phyloP scores from a whole-genome alignment of 2,329 filamentous ascomycete species.

The Ustulina deusta region DNA sequence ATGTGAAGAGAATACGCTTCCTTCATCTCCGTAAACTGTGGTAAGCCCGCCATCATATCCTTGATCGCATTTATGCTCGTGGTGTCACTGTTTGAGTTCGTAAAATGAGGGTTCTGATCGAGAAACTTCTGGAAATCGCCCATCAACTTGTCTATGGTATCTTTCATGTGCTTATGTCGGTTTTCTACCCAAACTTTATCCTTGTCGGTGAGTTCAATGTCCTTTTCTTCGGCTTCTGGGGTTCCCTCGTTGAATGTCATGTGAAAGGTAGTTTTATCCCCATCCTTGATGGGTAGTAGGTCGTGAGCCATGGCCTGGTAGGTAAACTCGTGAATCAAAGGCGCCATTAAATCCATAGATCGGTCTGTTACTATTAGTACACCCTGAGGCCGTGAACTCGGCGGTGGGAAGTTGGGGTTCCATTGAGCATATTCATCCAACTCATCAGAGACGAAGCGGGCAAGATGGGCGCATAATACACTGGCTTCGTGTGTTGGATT shows the following conservation, averaged over 20 bases:
- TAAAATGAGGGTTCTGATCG: constrained; percentile 91
- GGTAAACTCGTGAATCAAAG: constrained; percentile 93
- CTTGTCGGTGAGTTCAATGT: constrained; percentile 90
- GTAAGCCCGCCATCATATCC: constrained; percentile 94
- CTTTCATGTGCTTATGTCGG: constrained; percentile 96
- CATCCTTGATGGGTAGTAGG: constrained; percentile 86
- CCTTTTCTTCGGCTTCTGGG: constrained; percentile 79
- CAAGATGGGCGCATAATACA: constrained; percentile 88
- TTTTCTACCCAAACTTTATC: constrained; percentile 97
- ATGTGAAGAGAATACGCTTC: constrained; percentile 94
- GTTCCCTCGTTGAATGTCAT: constrained; percentile 82
- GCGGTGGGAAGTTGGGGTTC: constrained; percentile 86
- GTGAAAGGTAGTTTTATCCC: constrained; percentile 87
- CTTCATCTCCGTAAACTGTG: constrained; percentile 95
- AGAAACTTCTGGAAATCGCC: constrained; percentile 93
- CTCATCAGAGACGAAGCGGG: constrained; percentile 90
- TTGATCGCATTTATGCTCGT: constrained; percentile 91
- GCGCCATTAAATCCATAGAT: constrained; percentile 90
- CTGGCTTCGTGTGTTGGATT: constrained; percentile 85
- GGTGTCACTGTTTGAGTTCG: constrained; percentile 75
- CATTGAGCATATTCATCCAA: constrained; percentile 89
- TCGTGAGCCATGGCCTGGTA: constrained; percentile 99
- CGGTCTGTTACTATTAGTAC: constrained; percentile 89
- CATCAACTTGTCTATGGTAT: constrained; percentile 93
- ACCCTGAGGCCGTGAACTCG: constrained; percentile 80